Base-by-base conservation (phyloP, 345 rosid genomes). In the Barbarea vulgaris region DNA sequence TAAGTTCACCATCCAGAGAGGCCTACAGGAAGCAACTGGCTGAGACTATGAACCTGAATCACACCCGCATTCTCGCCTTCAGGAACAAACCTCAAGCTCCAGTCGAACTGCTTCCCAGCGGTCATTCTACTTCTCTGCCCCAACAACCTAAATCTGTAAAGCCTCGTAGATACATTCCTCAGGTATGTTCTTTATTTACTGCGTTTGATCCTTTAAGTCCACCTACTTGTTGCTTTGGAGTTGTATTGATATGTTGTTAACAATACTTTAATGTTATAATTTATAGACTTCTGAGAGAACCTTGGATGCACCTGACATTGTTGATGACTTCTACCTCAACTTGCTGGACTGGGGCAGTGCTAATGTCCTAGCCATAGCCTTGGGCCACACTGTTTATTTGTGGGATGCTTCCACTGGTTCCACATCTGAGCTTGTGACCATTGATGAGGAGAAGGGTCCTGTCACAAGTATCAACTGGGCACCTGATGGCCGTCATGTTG, bases 21-120 rank as follows among this genome's bases (percentile, higher is more conserved):
- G 87, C 89, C 3, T 87, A 87, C 79, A 73, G 79, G 85, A 85
- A 84, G 89, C 83, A 54, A 24, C 74, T 89, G 11, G 93, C 92
- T 3, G 93, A 89, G 79, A 63, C 86, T 0, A 74, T 89, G 36
- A 84, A 87, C 68, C 82, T 89, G 87, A 85, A 85, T 54, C 64
- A 85, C 66, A 83, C 91, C 9, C 74, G 91, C 18, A 93, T 93
- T 65, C 79, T 93, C 25, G 92, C 91, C 11, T 93, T 91, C 77
- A 84, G 79, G 74, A 85, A 85, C 87, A 93, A 88, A 74, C 85
- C 91, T 21, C 92, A 87, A 46, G 73, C 79, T 64, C 79, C 79
- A 0, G 53, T 33, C 2, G 51, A 74, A 8, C 42, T 69, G 37
- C 34, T 63, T 69, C 79, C 82, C 3, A 63, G 3, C 11, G 12